A percentile compares a stretch with the other conserved stretches of the same genome.
These are phyloP conservation scores for Malassezia sp. DNA, from an alignment of 1,284 basidiomycete species.

Conservation along the genomic window DNA sequence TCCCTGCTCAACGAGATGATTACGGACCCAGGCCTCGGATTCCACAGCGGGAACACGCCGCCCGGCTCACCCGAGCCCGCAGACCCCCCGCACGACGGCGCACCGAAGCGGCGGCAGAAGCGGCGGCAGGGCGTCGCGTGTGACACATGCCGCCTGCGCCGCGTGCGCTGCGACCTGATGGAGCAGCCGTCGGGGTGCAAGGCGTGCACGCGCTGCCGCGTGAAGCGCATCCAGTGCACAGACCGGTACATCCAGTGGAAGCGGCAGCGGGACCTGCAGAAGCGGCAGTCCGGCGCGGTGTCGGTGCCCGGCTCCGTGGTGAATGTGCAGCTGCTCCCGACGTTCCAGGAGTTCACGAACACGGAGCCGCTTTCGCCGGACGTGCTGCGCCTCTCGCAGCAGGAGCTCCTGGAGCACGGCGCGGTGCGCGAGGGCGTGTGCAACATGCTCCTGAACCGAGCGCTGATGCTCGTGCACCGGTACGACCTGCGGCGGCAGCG, in stretches of 20 bases:
- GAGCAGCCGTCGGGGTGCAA: conserved; percentile 33
- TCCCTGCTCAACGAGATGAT: conserved; percentile 3
- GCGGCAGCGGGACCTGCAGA: conserved; percentile 12
- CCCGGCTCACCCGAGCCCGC: background rate
- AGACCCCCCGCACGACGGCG: background rate
- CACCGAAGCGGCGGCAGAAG: conserved; percentile 24
- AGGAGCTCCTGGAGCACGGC: conserved; percentile 18
- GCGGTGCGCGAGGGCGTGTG: conserved; percentile 33
- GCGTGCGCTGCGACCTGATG: conserved; percentile 39
- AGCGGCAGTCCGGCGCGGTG: background rate
- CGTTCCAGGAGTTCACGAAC: conserved; percentile 5
- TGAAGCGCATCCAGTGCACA: conserved; percentile 42
- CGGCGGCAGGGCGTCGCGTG: conserved; percentile 44
- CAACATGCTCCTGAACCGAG: conserved; percentile 29
- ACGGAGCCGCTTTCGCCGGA: background rate
- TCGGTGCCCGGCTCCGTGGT: conserved; percentile 3
- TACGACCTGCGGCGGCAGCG: conserved; percentile 33
- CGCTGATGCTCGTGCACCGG: conserved; percentile 33
- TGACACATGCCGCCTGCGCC: conserved; percentile 39
- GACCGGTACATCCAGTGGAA: conserved; percentile 41
- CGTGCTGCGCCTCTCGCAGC: conserved; percentile 2
- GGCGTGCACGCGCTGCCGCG: conserved; percentile 40
- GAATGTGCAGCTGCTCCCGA: conserved; percentile 9
- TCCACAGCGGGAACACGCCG: background rate
- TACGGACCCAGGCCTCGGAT: conserved; percentile 5